phyloP scores from a whole-genome alignment of 768 basidiomycete species.

The Gloeopeniophorella convolvens region DNA sequence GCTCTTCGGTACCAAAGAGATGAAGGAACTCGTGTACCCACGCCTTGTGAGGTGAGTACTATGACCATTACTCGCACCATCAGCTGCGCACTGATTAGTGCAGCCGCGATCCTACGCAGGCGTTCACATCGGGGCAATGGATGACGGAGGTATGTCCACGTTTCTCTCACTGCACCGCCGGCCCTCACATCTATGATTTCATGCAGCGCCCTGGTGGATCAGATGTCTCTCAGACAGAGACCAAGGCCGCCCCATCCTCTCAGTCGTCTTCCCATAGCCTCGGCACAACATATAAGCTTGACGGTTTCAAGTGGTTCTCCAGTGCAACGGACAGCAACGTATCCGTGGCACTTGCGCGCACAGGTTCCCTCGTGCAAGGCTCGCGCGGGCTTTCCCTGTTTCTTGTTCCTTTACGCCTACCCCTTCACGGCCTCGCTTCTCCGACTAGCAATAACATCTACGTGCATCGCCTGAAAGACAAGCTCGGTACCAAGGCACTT shows the following conservation, averaged over 20 bases:
- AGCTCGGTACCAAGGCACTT: conserved; percentile 66
- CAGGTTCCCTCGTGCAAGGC: conserved; percentile 47
- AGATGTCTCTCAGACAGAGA: conserved; percentile 70
- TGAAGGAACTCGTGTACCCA: conserved; percentile 53
- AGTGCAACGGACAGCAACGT: conserved; percentile 74
- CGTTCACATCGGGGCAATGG: conserved; percentile 78
- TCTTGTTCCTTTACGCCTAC: conserved; percentile 54
- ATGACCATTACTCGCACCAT: too few relatives aligned
- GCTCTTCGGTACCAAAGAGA: conserved; percentile 49
- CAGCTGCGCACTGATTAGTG: neutral
- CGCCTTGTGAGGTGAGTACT: conserved; percentile 50
- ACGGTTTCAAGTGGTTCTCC: conserved; percentile 83
- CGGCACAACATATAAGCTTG: conserved; percentile 49
- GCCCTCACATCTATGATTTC: neutral
- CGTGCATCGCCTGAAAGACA: conserved; percentile 71
- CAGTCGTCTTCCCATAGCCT: conserved; percentile 29
- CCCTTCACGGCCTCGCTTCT: conserved; percentile 40
- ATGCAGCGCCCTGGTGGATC: conserved; percentile 65
- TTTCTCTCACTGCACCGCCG: conserved; percentile 3
- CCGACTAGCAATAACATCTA: conserved; percentile 57
- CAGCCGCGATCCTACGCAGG: conserved; percentile 50
- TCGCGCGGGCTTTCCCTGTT: conserved; percentile 69
- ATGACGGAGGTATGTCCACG: conserved; percentile 58
- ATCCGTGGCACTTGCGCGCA: conserved; percentile 67
- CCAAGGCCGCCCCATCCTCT: conserved; percentile 42